Base-by-base conservation (phyloP, 2,329 filamentous ascomycete species). In the Aspergillus thermomutatus region DNA sequence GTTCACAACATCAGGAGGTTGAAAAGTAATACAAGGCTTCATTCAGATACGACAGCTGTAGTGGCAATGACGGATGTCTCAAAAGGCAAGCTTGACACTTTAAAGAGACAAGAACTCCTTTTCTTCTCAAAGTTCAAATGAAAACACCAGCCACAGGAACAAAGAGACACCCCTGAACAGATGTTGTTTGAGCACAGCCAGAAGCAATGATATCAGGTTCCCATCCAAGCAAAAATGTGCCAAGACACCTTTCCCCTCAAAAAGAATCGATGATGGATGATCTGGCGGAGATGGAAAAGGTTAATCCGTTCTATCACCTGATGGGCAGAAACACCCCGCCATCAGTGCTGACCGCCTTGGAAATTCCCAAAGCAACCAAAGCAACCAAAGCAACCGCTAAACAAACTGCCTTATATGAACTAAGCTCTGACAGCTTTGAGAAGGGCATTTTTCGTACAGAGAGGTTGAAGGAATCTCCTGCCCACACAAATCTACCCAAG, bases 371-470 rank as follows among this genome's bases (percentile, higher is more conserved):
- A 46, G 43, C 43, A 46, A 46, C 43, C 43, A n/a, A n/a, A n/a
- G n/a, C n/a, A n/a, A n/a, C n/a, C 17, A 64, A 63, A 65, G 66
- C 66, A 62, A 56, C 60, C 58, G 60, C 66, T 64, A 70, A 69
- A 69, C 67, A 71, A 71, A 71, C 65, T 69, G 64, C 66, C 68
- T 57, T 64, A 66, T 64, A 60, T 64, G 66, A 67, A 68, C 62
- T 57, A 60, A 64, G 64, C 65, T 65, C 55, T 51, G 43, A 40
- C 56, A 50, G 52, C 58, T 54, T 59, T 59, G 58, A 19, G 28
- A 40, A 51, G 23, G n/a, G 53, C 28, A 50, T 53, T 41, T 34
- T 58, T 47, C 55, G 45, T 34, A 27, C 25, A 14, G 56, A 48
- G 45, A 10, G 28, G 21, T 43, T 51, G 37, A 21, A 14, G n/a